Evolutionary conservation across 441 rosid genomes (phyloP).

Genomic region (Cnidoscolus chayamansa): DNA sequence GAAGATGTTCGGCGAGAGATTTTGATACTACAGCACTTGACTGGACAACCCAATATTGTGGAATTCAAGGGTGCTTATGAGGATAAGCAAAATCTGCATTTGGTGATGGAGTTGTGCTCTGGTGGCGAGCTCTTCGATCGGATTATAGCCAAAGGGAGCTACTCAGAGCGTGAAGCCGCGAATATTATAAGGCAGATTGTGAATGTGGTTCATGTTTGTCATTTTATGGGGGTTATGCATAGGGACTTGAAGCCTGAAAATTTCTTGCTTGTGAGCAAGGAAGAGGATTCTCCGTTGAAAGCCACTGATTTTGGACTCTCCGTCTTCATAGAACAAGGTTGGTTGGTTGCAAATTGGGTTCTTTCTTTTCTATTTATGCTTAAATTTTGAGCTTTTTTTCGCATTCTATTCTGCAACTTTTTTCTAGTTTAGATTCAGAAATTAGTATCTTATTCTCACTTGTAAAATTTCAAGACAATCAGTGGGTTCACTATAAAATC

Average conservation of each 20-base stretch:
- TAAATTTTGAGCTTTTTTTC: too few relatives aligned
- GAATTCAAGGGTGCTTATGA: conserved; percentile 87
- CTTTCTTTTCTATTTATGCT: background rate
- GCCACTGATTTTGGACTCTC: conserved; percentile 90
- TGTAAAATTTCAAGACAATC: background rate
- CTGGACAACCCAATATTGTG: conserved; percentile 89
- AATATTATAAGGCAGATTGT: conserved; percentile 54
- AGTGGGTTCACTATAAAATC: too few relatives aligned
- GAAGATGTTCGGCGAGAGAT: conserved; percentile 78
- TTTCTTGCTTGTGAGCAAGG: conserved; percentile 68
- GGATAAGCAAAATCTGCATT: conserved; percentile 68
- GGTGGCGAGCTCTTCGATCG: conserved; percentile 96
- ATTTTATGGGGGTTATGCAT: conserved; percentile 89
- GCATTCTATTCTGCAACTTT: background rate
- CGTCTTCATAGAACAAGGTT: conserved; percentile 87
- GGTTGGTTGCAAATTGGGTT: background rate
- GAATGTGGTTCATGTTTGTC: conserved; percentile 80
- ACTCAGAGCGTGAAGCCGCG: conserved; percentile 81
- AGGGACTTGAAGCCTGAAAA: conserved; percentile 94
- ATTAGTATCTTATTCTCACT: too few relatives aligned
- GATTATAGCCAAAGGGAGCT: conserved; percentile 66
- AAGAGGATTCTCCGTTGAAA: conserved; percentile 62
- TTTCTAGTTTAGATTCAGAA: background rate
- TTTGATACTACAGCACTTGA: conserved; percentile 72
- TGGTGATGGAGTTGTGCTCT: conserved; percentile 91